Base-by-base conservation (phyloP, 2,329 filamentous ascomycete species). In the Penicillium sp. region DNA sequence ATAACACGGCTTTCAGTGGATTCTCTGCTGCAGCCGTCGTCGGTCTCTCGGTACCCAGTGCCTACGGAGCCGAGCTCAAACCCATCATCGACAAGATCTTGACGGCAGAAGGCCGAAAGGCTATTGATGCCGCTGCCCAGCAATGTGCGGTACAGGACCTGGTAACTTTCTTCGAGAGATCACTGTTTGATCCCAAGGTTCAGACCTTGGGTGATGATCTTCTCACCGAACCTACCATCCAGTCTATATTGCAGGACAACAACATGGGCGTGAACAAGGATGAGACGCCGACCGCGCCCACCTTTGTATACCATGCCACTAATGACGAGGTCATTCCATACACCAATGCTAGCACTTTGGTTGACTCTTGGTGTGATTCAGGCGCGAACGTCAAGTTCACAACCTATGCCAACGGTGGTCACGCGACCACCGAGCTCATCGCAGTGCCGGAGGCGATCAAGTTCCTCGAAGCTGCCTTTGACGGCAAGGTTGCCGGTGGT, bases 321-420 rank as follows among this genome's bases (percentile, higher is more conserved):
- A 39, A 61, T 3, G 66, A 69, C 31, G 64, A 67, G 27, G 44
- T 68, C 29, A 68, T 69, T 22, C 62, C 64, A 1, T 67, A 66
- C 22, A 18, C 45, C 2, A 52, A 65, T 10, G 61, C 62, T 2
- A 48, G 54, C 5, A 39, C 52, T 3, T 31, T 65, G 56, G 62
- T 58, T 8, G 40, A 64, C n/a, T 50, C 61, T 6, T 67, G 65
- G 65, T 67, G 65, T 13, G 29, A 42, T 3, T 52, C 58, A 31
- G 63, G 60, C 3, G 65, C 60, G 2, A 51, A 49, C 14, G 60
- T 68, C 27, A 61, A 62, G 32, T 67, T 66, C 50, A 68, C 60
- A 5, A 63, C 63, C 4, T 68, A 56, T 27, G 57, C 45, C 1
- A 53, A 47, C 11, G 64, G 63, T 10, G 66, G 66, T 7, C 66